These are phyloP conservation scores for Cotoneaster glaucophyllus DNA, from an alignment of 306 rosid species.

Conservation along the genomic window DNA sequence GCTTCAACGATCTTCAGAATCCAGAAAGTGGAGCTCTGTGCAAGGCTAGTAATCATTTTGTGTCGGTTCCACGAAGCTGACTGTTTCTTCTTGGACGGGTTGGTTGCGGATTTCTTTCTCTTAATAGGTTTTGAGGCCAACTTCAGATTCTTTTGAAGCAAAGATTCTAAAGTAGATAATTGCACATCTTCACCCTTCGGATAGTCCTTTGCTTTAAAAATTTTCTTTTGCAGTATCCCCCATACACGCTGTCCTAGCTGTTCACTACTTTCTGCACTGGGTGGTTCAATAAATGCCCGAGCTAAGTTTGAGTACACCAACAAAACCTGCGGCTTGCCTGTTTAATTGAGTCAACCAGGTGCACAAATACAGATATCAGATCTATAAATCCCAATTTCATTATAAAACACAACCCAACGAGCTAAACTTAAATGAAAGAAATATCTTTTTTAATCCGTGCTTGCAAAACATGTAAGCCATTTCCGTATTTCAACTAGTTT, in stretches of 20 bases:
- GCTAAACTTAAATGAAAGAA: background rate
- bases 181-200: conserved; percentile 74
- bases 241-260: conserved; percentile 92
- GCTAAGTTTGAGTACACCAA: conserved; percentile 65
- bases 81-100: conserved; percentile 51
- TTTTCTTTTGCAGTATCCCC: conserved; percentile 80
- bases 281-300: conserved; percentile 65
- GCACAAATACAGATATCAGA: background rate
- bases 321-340: conserved; percentile 85
- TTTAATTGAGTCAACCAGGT: conserved; percentile 11
- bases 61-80: conserved; percentile 54
- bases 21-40: conserved; percentile 82
- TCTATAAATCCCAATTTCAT: background rate
- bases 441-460: background rate
- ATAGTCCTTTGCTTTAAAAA: conserved; percentile 71
- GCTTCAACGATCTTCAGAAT: conserved; percentile 70
- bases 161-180: conserved; percentile 58
- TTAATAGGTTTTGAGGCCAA: conserved; percentile 77
- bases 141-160: conserved; percentile 70
- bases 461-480: background rate
- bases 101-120: conserved; percentile 53
- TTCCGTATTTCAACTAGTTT: background rate
- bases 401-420: background rate
- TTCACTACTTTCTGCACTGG: conserved; percentile 73
- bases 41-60: conserved; percentile 65